A percentile compares a stretch with the other conserved stretches of the same genome.
Evolutionary conservation across 768 basidiomycete genomes (phyloP).

Genomic region (Podaxis carcinomalis): DNA sequence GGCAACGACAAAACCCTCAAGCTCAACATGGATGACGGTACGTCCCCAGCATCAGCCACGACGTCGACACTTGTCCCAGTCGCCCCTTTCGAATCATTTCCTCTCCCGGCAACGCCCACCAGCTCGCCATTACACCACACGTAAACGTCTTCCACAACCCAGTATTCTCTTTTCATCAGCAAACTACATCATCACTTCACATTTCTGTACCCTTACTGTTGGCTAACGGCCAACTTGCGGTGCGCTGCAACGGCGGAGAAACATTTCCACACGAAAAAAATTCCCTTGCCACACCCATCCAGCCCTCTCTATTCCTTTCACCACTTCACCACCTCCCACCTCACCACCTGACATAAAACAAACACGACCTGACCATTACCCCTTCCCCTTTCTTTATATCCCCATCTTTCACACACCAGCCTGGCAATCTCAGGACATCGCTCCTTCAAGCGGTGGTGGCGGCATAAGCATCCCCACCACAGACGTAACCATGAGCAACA

Average conservation of each 20-base stretch:
- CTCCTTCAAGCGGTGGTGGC: conserved; percentile 42
- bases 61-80: conserved; percentile 52
- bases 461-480: conserved; percentile 71
- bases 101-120: conserved; percentile 5
- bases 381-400: conserved; percentile 14
- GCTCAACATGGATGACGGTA: conserved; percentile 59
- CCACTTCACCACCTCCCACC: background rate
- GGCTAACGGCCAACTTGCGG: conserved; percentile 39
- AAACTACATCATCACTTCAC: conserved; percentile 19
- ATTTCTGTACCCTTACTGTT: conserved; percentile 26
- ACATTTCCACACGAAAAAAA: conserved; percentile 2
- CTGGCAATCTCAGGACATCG: conserved; percentile 83
- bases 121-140: background rate
- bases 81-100: conserved; percentile 20
- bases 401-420: conserved; percentile 41
- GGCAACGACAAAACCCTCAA: conserved; percentile 18
- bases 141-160: conserved; percentile 6
- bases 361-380: background rate
- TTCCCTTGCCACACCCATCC: background rate
- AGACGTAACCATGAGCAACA: conserved; percentile 37
- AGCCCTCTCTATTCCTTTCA: background rate
- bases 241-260: conserved; percentile 14
- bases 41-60: conserved; percentile 77
- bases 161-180: conserved; percentile 23
- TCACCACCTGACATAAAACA: conserved; percentile 13